Base-by-base conservation (phyloP, 2,329 filamentous ascomycete species). In the Dothistroma septosporum region DNA sequence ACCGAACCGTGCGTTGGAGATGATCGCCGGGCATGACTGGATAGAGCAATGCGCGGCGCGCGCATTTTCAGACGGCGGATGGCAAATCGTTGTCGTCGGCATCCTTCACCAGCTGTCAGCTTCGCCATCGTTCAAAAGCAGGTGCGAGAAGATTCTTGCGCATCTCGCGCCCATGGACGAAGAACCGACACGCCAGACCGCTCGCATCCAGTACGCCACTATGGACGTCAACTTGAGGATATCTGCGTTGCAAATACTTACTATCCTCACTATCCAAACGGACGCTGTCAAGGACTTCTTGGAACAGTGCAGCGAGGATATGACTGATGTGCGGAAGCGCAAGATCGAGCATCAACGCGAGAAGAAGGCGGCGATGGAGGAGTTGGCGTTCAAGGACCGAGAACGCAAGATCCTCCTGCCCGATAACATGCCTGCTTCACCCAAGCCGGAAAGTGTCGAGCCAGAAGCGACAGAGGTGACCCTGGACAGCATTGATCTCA, bases 261-360 rank as follows among this genome's bases (percentile, higher is more conserved):
- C 91, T 73, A 87, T 93, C 80, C 80, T 97, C 62, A 92, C 90
- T 1, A 83, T 92, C 59, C 88, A 92, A 70, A 97, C 94, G 0
- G 92, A 91, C 73, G 87, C 89, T 1, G 85, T 97, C 67, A 87
- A 93, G 57, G 87, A 86, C 16, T 96, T 95, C 73, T 89, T 99
- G 81, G 91, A 96, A 67, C 88, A 93, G 64, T 96, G 92, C 76
- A 91, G 89, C 65, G 90, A 93, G 71, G 90, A 91, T 57, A 97
- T 97, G 92, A 99, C 94, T 1, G 86, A 87, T 58, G 91, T 95
- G 71, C 87, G 94, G 54, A 99, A 99, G 76, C 90, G 95, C 73
- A 97, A 96, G 78, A 96, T 97, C 63, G 91, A 96, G 66, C 89
- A 87, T 76, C 93, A 97, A 76, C 85, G 92, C 66, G 85, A 89